Evolutionary conservation across 768 basidiomycete species (phyloP), one percentile per base, ranked within the genome.

Genomic region (Xerocomellus intermedius): DNA sequence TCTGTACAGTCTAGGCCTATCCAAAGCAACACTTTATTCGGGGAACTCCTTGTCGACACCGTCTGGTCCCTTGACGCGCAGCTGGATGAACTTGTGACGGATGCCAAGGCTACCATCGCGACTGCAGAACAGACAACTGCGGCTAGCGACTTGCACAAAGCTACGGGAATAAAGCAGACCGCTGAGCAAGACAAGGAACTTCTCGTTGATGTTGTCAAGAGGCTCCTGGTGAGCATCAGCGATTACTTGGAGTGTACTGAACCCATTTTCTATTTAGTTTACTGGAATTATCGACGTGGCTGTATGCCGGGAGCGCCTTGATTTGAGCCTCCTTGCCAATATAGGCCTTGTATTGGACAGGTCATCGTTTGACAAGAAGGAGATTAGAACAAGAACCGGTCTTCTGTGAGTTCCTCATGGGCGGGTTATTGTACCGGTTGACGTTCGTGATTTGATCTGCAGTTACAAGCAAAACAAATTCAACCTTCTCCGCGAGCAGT

Each of bases 381-480:
- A 91, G 65, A 84, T 92, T 39, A 78, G 90, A 61, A 87, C 83
- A 28, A 78, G 91, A 54, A 94, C 91, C 3, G 86, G 84, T 16
- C 75, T 92, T 48, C 91, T 91, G 91, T 92, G 69, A 72, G 91
- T 81, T 9, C 21, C 10, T 22, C 32, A 21, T 19, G 17, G 37
- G 5, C 0, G 24, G 13, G 38, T 10, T 43, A 8, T 24, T 56
- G 14, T 32, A 22, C 50, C 13, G 5, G 19, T 43, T 58, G 36
- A 59, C 35, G 2, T 51, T 52, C 35, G 21, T 39, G n/a, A 8
- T 53, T 53, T 38, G 42, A 28, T 48, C 42, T 50, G n/a, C 66
- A 95, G 92, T 69, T 96, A 94, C 77, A 94, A 94, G 71, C 96
- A 99, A 72, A 94, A 94, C 75, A 99, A 98, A 73, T 96, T 95